A percentile compares a stretch with the other conserved stretches of the same genome.
Conservation (phyloP, 2,329 filamentous ascomycete genomes). For the Ascochyta viciae-villosae region DNA sequence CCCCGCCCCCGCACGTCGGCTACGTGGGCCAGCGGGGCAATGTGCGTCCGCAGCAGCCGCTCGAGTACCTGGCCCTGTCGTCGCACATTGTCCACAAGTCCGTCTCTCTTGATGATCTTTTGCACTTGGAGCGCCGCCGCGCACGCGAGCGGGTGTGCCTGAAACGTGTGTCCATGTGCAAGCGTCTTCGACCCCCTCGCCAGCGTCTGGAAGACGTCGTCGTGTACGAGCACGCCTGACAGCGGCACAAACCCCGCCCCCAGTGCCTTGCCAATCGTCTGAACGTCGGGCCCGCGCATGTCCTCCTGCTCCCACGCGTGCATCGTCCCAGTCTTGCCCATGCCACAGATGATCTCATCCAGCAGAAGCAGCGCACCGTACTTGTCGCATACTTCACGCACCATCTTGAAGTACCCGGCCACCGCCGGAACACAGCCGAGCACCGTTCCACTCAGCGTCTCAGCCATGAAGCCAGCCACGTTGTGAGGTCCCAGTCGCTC, state of each 20-base stretch:
- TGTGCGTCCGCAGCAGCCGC: conserved; percentile 49
- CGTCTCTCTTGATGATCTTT: conserved; percentile 54
- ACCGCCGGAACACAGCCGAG: conserved; percentile 61
- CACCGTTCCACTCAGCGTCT: conserved; percentile 10
- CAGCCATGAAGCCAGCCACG: conserved; percentile 56
- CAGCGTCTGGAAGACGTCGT: conserved; percentile 55
- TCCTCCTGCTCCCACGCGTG: conserved; percentile 55
- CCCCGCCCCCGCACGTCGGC: conserved; percentile 67
- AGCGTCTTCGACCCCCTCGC: conserved; percentile 55
- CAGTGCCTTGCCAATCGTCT: conserved; percentile 70
- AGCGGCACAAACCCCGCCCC: conserved; percentile 69
- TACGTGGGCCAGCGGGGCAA: conserved; percentile 57
- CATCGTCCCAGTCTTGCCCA: conserved; percentile 37
- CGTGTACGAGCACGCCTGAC: conserved; percentile 63
- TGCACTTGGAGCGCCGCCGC: conserved; percentile 69
- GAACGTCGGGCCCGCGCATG: conserved; percentile 63
- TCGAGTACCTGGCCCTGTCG: conserved; percentile 62
- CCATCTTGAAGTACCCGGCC: conserved; percentile 62
- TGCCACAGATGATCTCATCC: conserved; percentile 53
- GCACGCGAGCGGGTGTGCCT: conserved; percentile 66
- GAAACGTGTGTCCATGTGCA: conserved; percentile 66
- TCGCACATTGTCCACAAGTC: conserved; percentile 59
- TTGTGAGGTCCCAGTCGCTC: conserved; percentile 54
- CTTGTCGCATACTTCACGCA: conserved; percentile 62
- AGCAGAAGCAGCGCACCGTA: conserved; percentile 64